These are phyloP conservation scores for Penicillium nordicum DNA, from an alignment of 2,329 filamentous ascomycete genomes.

Conservation along the genomic window DNA sequence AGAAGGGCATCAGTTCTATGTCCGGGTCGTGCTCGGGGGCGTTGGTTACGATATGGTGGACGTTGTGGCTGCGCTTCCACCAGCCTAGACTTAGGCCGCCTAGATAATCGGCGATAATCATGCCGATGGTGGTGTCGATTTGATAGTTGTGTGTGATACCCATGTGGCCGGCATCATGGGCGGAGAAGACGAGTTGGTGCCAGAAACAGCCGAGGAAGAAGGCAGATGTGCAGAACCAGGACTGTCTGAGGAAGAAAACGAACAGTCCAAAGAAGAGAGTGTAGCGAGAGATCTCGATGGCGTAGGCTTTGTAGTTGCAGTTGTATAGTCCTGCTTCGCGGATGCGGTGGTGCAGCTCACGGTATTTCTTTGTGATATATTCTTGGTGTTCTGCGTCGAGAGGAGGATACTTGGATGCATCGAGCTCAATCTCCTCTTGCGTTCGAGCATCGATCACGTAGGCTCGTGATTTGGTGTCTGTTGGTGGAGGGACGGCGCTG, in stretches of 20 bases:
- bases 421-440: conserved; percentile 68
- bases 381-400: conserved; percentile 69
- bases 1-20: conserved; percentile 82
- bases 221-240: conserved; percentile 66
- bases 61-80: conserved; percentile 96
- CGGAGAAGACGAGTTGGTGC: conserved; percentile 89
- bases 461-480: conserved; percentile 37
- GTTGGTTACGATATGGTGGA: conserved; percentile 94
- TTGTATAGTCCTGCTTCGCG: conserved; percentile 69
- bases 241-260: conserved; percentile 51
- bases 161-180: conserved; percentile 93
- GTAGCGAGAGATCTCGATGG: conserved; percentile 67
- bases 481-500: conserved; percentile 12
- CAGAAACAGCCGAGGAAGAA: conserved; percentile 76
- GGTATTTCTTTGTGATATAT: conserved; percentile 62
- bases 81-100: conserved; percentile 86
- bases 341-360: conserved; percentile 20
- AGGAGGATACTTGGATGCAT: conserved; percentile 72
- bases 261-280: conserved; percentile 55
- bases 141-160: conserved; percentile 88
- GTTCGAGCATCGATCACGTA: conserved; percentile 71
- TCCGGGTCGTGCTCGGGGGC: conserved; percentile 92
- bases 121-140: conserved; percentile 76
- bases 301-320: conserved; percentile 75
- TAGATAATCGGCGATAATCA: conserved; percentile 80